Base-by-base conservation (phyloP, 148 eudicot genomes). In the Rhododendron ovatum region DNA sequence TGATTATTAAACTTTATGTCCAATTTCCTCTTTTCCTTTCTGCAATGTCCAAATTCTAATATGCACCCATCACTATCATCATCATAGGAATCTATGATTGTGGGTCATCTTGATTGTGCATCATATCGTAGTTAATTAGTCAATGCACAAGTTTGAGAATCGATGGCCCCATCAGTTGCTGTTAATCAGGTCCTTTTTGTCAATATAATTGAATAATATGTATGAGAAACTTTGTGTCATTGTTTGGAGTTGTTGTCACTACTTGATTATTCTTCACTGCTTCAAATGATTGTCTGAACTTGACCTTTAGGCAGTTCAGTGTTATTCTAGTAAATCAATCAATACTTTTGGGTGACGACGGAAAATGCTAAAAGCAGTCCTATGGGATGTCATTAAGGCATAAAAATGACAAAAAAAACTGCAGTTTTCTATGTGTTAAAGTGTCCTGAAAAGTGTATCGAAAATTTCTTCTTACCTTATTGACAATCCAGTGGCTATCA, bases 91-190 rank as follows among this genome's bases (percentile, higher is more conserved):
- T 69, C 37, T 45, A 79, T 63, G 83, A 78, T 79, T 85, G 84
- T 47, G 65, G 80, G 82, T 55, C 82, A 51, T 76, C 45, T 57
- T 81, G 30, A 41, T 57, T 81, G 43, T 48, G 82, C 55, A 53
- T 17, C 15, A 6, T 51, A 78, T 43, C 28, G 24, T 26, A 28
- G 53, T 59, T 18, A 17, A 53, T 53, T 81, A 15, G 35, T 81
- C 39, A 26, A 30, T 33, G 82, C 39, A 80, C 67, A 7, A 7
- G 18, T 33, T 81, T 81, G 83, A 53, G 57, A 81, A 81, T 17
- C 5, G 67, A 30, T 17, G 45, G 83, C 57, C 28, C 83, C 83
- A 30, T 81, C 67, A 80, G 57, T 51, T 53, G n/a, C 35, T 81
- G 14, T 53, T 33, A 17, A 9, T 81, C 57, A 14, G 8, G 11